phyloP scores from a whole-genome alignment of 352 stramenopile species.

The Blastocystis sp. region DNA sequence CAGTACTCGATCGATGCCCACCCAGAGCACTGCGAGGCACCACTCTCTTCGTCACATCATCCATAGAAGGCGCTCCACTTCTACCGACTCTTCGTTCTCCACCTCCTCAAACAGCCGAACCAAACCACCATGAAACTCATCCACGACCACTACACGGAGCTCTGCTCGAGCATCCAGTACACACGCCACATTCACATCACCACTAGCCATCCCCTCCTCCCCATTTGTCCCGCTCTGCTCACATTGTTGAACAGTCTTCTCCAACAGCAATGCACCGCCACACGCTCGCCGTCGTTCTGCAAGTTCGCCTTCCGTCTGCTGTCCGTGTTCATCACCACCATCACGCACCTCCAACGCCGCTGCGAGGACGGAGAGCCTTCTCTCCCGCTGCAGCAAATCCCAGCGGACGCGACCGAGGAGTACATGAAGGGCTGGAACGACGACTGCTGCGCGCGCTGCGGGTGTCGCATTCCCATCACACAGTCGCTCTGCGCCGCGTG shows the following conservation, averaged over 20 bases:
- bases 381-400: background rate
- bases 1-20: background rate
- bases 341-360: background rate
- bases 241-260: background rate
- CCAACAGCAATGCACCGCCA: background rate
- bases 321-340: background rate
- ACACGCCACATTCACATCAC: background rate
- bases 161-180: background rate
- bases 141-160: background rate
- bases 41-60: background rate
- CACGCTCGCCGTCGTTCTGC: background rate
- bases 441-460: background rate
- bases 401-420: background rate
- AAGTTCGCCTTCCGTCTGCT: background rate
- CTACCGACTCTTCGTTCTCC: conserved; percentile 14
- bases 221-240: background rate
- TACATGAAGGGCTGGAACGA: background rate
- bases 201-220: background rate
- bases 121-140: background rate
- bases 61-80: background rate
- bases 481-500: background rate
- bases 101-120: background rate
- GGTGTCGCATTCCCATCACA: background rate
- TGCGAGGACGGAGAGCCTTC: background rate
- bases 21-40: background rate